Evolutionary conservation across 2,329 filamentous ascomycete species (phyloP).

Genomic region (Kalaharituber pfeilii): DNA sequence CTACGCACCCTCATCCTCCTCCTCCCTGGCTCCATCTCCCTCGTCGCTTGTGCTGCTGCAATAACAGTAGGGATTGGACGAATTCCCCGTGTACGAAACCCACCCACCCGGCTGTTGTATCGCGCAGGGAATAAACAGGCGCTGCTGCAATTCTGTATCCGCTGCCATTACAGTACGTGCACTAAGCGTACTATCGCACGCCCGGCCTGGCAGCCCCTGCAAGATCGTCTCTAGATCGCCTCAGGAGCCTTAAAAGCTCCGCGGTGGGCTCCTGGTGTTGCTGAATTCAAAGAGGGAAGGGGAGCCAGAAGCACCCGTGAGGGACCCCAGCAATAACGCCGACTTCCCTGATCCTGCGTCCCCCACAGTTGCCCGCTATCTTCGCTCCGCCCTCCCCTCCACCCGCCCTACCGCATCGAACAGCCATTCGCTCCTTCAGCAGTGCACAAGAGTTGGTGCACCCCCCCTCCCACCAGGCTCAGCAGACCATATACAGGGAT

Average conservation of each 20-base stretch:
- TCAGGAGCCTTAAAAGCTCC: too few relatives aligned
- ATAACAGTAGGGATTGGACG: background rate
- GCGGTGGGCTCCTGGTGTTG: too few relatives aligned
- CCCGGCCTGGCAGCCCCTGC: background rate
- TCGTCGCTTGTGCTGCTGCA: background rate
- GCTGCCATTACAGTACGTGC: background rate
- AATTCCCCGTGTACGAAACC: background rate
- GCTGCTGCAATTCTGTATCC: background rate
- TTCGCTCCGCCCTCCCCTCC: too few relatives aligned
- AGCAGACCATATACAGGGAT: conserved; percentile 1
- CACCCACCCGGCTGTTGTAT: background rate
- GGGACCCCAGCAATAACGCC: too few relatives aligned
- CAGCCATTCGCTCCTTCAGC: too few relatives aligned
- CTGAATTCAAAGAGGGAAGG: too few relatives aligned
- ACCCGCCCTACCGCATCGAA: too few relatives aligned
- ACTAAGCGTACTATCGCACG: background rate
- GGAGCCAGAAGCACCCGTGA: too few relatives aligned
- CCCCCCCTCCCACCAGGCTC: background rate
- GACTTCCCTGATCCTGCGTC: too few relatives aligned
- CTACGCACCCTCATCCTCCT: background rate
- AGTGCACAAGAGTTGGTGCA: too few relatives aligned
- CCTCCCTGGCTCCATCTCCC: background rate
- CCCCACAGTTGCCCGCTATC: too few relatives aligned
- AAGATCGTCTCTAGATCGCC: background rate
- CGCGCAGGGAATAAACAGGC: background rate